A percentile compares a stretch with the other conserved stretches of the same genome.
Evolutionary conservation across 148 eudicot species (phyloP).

Genomic region (Camellia sinensis): DNA sequence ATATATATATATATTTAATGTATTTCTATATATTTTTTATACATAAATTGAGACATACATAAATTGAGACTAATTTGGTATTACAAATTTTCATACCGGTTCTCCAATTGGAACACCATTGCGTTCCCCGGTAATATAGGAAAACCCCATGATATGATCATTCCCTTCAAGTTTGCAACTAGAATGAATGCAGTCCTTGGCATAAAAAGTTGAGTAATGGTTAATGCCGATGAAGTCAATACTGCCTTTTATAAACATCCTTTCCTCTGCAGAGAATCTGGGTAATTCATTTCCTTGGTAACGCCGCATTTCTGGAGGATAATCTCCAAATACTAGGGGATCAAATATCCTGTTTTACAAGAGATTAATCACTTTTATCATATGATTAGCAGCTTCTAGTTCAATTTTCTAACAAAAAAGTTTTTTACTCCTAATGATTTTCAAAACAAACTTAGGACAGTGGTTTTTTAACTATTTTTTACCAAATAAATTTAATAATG

Average conservation of each 20-base stretch:
- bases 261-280: constrained; percentile 49
- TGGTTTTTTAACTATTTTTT: too few species aligned
- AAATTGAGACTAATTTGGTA: neutral
- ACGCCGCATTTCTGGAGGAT: constrained; percentile 59
- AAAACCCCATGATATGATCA: constrained; percentile 53
- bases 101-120: constrained; percentile 66
- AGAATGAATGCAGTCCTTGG: constrained; percentile 52
- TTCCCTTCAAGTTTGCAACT: constrained; percentile 26
- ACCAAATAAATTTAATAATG: too few species aligned
- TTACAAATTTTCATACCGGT: constrained; percentile 27
- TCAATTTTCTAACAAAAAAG: too few species aligned
- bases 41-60: too few species aligned
- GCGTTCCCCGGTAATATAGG: constrained; percentile 22
- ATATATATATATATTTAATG: neutral
- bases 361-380: neutral
- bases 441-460: too few species aligned
- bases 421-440: too few species aligned
- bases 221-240: constrained; percentile 68
- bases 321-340: constrained; percentile 75
- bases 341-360: constrained; percentile 53
- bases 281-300: constrained; percentile 50
- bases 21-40: neutral
- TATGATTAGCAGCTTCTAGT: neutral
- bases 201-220: constrained; percentile 63
- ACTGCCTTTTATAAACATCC: constrained; percentile 43